These are phyloP conservation scores for Candida xiaguanensis DNA, from an alignment of 805 yeast genomes.

Conservation along the genomic window DNA sequence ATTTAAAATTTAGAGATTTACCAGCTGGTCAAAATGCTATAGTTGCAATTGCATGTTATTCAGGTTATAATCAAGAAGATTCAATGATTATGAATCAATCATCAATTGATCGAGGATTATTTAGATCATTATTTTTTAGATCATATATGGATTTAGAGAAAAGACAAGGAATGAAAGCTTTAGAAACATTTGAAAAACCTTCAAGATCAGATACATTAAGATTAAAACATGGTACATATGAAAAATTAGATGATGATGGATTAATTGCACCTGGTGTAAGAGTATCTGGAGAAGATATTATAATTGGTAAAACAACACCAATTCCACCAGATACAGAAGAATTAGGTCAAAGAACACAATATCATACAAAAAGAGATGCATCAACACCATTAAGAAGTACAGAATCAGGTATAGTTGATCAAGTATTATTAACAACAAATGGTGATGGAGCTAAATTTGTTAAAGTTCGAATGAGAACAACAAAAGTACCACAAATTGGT, in stretches of 20 bases:
- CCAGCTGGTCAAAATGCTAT: constrained; percentile 99
- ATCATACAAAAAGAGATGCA: constrained; percentile 98
- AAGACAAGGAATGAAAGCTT: constrained; percentile 96
- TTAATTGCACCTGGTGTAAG: constrained; percentile 97
- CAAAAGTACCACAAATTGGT: constrained; percentile 98
- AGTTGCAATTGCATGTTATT: constrained; percentile 96
- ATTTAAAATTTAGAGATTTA: constrained; percentile 91
- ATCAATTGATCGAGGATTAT: constrained; percentile 92
- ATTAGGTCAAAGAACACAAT: constrained; percentile 96
- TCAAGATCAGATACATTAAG: constrained; percentile 90
- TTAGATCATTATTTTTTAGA: constrained; percentile 92
- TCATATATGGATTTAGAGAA: constrained; percentile 99
- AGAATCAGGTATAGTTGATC: constrained; percentile 97
- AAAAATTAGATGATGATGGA: constrained; percentile 97
- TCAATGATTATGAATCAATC: constrained; percentile 99
- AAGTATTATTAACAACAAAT: constrained; percentile 92
- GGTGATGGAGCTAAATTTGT: constrained; percentile 98
- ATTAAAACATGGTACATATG: constrained; percentile 97
- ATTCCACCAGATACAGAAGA: constrained; percentile 99
- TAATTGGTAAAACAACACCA: constrained; percentile 98
- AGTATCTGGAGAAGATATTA: constrained; percentile 98
- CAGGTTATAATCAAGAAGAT: constrained; percentile 99
- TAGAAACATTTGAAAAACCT: constrained; percentile 97
- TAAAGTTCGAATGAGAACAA: constrained; percentile 97
- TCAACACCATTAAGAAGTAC: constrained; percentile 96